Conservation (phyloP, 352 stramenopile genomes). For the Saprolegnia parasitica region DNA sequence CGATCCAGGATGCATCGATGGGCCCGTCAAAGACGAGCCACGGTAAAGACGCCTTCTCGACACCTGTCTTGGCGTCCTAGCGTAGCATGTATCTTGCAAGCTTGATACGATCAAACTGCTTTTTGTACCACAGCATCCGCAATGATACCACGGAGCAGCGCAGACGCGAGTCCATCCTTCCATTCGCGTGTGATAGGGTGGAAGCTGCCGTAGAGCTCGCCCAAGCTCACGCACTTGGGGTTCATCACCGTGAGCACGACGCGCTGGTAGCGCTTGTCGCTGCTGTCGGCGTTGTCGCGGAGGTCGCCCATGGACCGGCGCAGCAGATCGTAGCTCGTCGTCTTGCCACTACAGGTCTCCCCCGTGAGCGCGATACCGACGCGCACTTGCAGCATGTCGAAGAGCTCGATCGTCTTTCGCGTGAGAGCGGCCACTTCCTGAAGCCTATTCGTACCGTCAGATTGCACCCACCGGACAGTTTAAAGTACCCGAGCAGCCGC, state of each 20-base stretch:
- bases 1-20: conserved; percentile 81
- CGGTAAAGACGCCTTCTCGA: conserved; percentile 41
- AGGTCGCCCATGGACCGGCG: conserved; percentile 48
- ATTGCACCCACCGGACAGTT: neutral
- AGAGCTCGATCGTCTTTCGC: conserved; percentile 86
- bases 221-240: conserved; percentile 73
- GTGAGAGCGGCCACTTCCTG: conserved; percentile 23
- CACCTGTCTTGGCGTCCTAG: neutral
- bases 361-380: conserved; percentile 83
- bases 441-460: neutral
- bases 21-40: conserved; percentile 84
- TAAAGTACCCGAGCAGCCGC: neutral
- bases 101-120: no score
- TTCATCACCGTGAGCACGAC: conserved; percentile 64
- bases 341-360: conserved; percentile 69
- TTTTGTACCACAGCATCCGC: conserved; percentile 47
- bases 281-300: conserved; percentile 41
- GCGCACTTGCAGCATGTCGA: conserved; percentile 89
- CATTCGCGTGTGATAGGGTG: conserved; percentile 78
- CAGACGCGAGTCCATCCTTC: conserved; percentile 74
- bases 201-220: conserved; percentile 82
- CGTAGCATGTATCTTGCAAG: no score
- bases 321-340: conserved; percentile 42
- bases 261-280: conserved; percentile 50
- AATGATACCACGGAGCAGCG: conserved; percentile 61